Evolutionary conservation across 2,329 filamentous ascomycete species (phyloP), one percentile per base, ranked within the genome.

Genomic region (Neofusicoccum parvum): DNA sequence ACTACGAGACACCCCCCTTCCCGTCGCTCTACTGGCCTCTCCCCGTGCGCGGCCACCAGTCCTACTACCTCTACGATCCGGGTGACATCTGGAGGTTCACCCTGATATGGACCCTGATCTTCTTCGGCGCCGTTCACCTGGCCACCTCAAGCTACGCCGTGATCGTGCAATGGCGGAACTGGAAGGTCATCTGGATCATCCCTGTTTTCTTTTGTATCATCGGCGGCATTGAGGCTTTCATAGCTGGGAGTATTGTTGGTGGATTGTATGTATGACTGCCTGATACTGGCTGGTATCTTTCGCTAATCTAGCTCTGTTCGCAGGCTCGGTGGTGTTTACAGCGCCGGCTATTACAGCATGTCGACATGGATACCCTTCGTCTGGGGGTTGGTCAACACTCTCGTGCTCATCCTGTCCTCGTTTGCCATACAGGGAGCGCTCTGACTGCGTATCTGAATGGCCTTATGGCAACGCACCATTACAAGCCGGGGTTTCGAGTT

Each of bases 381-480:
- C 23, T 97, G 94, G 94, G 92, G 88, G 0, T 85, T 92, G 73
- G 90, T 94, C 76, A 96, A 92, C 75, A 88, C 94, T 10, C 77
- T 97, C 53, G 85, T 96, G 36, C 81, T 97, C 51, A 88, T 97
- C 58, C 82, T 96, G 68, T 95, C 92, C 5, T 95, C 92, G 3
- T 97, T 97, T 76, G 92, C 92, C n/a, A 94, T 96, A 60, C 92
- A 96, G 74, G 92, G 93, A 56, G 93, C 92, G 45, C 83, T 97
- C 67, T 97, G 78, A 87, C 6, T 32, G 27, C 27, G 27, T 7
- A 32, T 32, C 6, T 2, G 27, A 32, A 32, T 32, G 5, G 27
- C 27, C 27, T 32, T 59, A 3, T 4, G 12, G 23, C 23, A 1
- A 17, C 7, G 5, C 12, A 12, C 1, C 39, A 20, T 36, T 3